A percentile compares a stretch with the other conserved stretches of the same genome.
phyloP scores from a whole-genome alignment of 352 stramenopile genomes.

The Globisporangium rhizosaccharum region DNA sequence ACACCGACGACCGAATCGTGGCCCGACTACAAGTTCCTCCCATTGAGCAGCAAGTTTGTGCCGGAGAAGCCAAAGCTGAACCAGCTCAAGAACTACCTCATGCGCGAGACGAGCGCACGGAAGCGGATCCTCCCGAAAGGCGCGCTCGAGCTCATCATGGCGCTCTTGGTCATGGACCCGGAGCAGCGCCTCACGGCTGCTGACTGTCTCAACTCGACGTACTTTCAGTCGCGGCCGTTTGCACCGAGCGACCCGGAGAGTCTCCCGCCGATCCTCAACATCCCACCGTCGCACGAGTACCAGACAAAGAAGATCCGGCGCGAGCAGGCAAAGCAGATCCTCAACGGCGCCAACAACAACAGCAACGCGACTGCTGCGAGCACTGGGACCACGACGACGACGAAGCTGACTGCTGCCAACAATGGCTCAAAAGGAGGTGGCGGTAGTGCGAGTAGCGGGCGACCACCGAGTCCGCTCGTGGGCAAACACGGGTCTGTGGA shows the following conservation, averaged over 20 bases:
- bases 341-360: conserved; percentile 33
- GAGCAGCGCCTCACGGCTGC: conserved; percentile 90
- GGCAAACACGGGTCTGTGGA: no score
- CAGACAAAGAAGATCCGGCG: conserved; percentile 88
- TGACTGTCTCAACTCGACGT: conserved; percentile 90
- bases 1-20: conserved; percentile 76
- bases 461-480: no score
- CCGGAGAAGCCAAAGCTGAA: conserved; percentile 67
- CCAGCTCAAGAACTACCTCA: conserved; percentile 66
- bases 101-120: conserved; percentile 58
- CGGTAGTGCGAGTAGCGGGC: conserved; percentile 6
- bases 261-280: conserved; percentile 62
- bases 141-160: conserved; percentile 89
- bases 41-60: conserved; percentile 78
- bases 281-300: conserved; percentile 82
- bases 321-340: conserved; percentile 70
- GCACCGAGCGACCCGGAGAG: conserved; percentile 54
- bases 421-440: conserved; percentile 11
- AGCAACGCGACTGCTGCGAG: conserved; percentile 22
- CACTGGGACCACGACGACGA: background rate
- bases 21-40: conserved; percentile 85
- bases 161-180: conserved; percentile 94
- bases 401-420: background rate
- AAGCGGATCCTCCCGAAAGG: conserved; percentile 82
- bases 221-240: conserved; percentile 88